phyloP scores from a whole-genome alignment of 495 filamentous ascomycete genomes.

The Lasiosphaeria miniovina region DNA sequence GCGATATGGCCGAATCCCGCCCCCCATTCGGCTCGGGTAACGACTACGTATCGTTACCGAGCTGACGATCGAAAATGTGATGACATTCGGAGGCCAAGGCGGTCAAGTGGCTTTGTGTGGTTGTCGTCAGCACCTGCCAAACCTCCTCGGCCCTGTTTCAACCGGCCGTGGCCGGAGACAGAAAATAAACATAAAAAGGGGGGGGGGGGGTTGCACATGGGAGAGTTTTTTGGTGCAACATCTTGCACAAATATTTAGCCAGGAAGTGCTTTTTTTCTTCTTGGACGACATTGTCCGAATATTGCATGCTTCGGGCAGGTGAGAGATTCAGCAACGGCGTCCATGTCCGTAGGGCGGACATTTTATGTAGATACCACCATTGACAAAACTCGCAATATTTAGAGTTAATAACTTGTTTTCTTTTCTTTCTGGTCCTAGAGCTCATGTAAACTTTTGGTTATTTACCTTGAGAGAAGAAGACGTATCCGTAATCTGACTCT shows the following conservation, averaged over 20 bases:
- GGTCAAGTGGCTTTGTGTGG: no score
- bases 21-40: background rate
- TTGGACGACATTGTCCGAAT: slow-evolving; percentile 3
- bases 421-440: background rate
- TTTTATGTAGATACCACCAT: slow-evolving; percentile 3
- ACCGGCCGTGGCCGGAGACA: background rate
- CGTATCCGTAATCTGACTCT: background rate
- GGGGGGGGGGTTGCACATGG: background rate
- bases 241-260: slow-evolving; percentile 3
- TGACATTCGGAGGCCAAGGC: no score
- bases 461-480: background rate
- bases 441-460: background rate
- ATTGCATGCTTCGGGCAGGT: slow-evolving; percentile 1
- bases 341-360: background rate
- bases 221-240: slow-evolving; percentile 1
- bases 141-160: background rate
- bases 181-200: background rate
- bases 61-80: no score
- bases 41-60: no score
- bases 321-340: background rate
- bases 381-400: background rate
- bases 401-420: background rate
- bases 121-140: background rate
- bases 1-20: background rate
- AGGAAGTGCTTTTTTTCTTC: background rate